phyloP scores from a whole-genome alignment of 805 yeast genomes.

The Candida namnaoensis region DNA sequence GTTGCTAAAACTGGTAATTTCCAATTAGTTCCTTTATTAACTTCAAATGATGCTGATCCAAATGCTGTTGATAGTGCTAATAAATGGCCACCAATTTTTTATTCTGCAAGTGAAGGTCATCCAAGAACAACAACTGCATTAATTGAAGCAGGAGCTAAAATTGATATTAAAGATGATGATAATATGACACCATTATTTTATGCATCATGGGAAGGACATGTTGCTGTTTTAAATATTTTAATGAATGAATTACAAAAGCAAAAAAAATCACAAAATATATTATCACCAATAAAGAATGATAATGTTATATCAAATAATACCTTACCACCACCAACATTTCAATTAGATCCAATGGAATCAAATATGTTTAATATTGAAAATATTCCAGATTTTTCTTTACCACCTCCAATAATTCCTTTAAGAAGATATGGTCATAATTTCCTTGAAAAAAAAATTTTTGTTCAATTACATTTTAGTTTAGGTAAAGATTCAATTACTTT shows the following conservation, averaged over 20 bases:
- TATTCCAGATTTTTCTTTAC: slow-evolving; percentile 85
- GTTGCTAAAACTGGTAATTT: slow-evolving; percentile 79
- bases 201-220: slow-evolving; percentile 92
- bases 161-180: slow-evolving; percentile 65
- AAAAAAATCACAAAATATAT: slow-evolving; percentile 7
- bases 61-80: slow-evolving; percentile 78
- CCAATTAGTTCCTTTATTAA: slow-evolving; percentile 56
- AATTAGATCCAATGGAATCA: slow-evolving; percentile 16
- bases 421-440: slow-evolving; percentile 95
- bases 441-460: slow-evolving; percentile 78
- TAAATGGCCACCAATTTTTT: slow-evolving; percentile 90
- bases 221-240: slow-evolving; percentile 67
- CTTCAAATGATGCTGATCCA: slow-evolving; percentile 66
- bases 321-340: slow-evolving; percentile 12
- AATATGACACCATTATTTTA: slow-evolving; percentile 76
- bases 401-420: slow-evolving; percentile 93
- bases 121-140: slow-evolving; percentile 59
- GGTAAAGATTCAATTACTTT: slow-evolving; percentile 35
- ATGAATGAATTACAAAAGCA: slow-evolving; percentile 24
- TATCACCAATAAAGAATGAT: slow-evolving; percentile 15
- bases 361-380: slow-evolving; percentile 40
- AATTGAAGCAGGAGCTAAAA: slow-evolving; percentile 65
- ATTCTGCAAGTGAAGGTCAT: slow-evolving; percentile 84
- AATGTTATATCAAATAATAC: neutral
- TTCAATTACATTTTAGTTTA: slow-evolving; percentile 63